Evolutionary conservation across 208 protist genomes (phyloP).

Genomic region (Balamuthia mandrillaris): DNA sequence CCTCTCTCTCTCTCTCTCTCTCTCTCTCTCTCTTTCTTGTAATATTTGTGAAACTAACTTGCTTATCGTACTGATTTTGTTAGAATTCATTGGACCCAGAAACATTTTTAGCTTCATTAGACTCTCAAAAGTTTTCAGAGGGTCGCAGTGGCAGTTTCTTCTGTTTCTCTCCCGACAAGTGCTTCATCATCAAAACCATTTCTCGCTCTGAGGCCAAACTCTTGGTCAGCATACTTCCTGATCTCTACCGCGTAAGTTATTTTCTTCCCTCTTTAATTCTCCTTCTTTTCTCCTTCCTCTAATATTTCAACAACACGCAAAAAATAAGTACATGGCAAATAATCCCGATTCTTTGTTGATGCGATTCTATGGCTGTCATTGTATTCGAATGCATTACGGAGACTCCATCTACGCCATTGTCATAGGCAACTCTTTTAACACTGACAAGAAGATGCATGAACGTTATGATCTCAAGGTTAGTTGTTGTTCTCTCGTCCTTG

Average conservation of each 20-base stretch:
- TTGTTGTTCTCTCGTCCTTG: too few species aligned
- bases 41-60: too few species aligned
- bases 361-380: background rate
- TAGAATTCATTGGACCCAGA: background rate
- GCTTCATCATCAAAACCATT: conserved; percentile 36
- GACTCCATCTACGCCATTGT: background rate
- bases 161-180: conserved; percentile 31
- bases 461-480: conserved; percentile 31
- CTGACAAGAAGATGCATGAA: background rate
- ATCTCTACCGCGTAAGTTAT: background rate
- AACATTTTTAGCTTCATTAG: background rate
- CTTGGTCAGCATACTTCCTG: background rate
- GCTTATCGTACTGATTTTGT: background rate
- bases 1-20: background rate
- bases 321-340: background rate
- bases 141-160: conserved; percentile 17
- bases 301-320: background rate
- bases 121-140: background rate
- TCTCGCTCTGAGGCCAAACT: background rate
- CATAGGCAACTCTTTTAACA: conserved; percentile 10
- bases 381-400: conserved; percentile 14
- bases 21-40: background rate
- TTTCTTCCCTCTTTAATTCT: background rate
- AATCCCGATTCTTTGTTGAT: conserved; percentile 1
- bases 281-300: background rate